Evolutionary conservation across 495 filamentous ascomycete species (phyloP).

Genomic region (Eremomyces bilateralis): DNA sequence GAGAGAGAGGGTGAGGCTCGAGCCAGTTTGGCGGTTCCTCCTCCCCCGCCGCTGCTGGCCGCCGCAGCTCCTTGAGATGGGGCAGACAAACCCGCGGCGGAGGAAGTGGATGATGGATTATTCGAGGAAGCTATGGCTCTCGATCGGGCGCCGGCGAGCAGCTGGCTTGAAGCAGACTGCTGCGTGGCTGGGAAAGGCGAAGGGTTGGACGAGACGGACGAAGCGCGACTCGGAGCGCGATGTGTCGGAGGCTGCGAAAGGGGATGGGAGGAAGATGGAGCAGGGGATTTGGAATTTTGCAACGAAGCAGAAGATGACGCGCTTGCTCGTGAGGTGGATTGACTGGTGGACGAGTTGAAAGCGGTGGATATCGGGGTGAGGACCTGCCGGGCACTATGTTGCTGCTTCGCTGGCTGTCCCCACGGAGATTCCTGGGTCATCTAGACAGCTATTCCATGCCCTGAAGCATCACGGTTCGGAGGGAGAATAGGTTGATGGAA

Average conservation of each 20-base stretch:
- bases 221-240: conserved; percentile 30
- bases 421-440: conserved; percentile 36
- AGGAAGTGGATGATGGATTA: conserved; percentile 38
- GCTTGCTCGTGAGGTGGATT: too few species aligned
- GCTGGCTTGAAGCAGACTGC: conserved; percentile 28
- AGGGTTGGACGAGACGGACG: conserved; percentile 29
- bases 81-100: conserved; percentile 30
- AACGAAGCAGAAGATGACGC: too few species aligned
- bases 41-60: conserved; percentile 28
- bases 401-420: conserved; percentile 35
- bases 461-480: too few species aligned
- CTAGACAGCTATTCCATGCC: conserved; percentile 32
- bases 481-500: conserved; percentile 3
- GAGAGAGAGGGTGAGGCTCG: conserved; percentile 43
- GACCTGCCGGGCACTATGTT: conserved; percentile 31
- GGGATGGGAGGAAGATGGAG: conserved; percentile 24
- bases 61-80: conserved; percentile 29
- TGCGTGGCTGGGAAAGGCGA: conserved; percentile 36
- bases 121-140: conserved; percentile 38
- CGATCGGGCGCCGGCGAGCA: conserved; percentile 36
- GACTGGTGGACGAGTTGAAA: too few species aligned
- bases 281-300: conserved; percentile 22
- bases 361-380: conserved; percentile 41
- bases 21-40: conserved; percentile 36
- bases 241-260: conserved; percentile 30